phyloP scores from a whole-genome alignment of 1,284 basidiomycete genomes.

The Butyriboletus regius region DNA sequence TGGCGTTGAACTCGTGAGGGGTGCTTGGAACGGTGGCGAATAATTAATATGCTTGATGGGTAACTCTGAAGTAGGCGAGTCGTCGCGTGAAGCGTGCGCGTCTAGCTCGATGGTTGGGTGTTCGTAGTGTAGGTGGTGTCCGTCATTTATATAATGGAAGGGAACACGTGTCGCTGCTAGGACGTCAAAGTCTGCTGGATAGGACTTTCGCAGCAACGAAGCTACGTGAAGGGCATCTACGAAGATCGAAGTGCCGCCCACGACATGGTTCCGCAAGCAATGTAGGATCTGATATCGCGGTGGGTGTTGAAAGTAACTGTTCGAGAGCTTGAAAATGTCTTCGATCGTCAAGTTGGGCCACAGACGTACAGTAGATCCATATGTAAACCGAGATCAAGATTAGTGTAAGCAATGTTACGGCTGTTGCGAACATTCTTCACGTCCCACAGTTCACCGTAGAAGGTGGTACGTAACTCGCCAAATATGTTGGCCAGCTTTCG shows the following conservation, averaged over 20 bases:
- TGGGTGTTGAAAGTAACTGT: conserved; percentile 80
- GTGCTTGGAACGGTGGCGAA: conserved; percentile 91
- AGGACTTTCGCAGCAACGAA: conserved; percentile 43
- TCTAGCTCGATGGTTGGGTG: conserved; percentile 76
- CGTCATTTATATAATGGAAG: conserved; percentile 90
- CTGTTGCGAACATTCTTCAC: conserved; percentile 72
- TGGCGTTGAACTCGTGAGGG: conserved; percentile 48
- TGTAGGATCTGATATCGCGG: conserved; percentile 90
- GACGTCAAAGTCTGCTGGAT: conserved; percentile 52
- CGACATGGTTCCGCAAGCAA: conserved; percentile 75
- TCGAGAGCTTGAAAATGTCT: conserved; percentile 2
- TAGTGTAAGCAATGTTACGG: conserved; percentile 92
- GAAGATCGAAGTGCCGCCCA: conserved; percentile 82
- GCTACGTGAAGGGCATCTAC: conserved; percentile 77
- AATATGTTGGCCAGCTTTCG: conserved; percentile 58
- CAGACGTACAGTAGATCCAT: conserved; percentile 79
- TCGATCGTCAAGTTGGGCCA: background rate
- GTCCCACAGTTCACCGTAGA: conserved; percentile 89
- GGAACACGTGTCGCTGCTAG: conserved; percentile 62
- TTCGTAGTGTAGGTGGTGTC: conserved; percentile 72
- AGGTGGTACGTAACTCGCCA: conserved; percentile 76
- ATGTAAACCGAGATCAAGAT: conserved; percentile 81
- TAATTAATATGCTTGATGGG: conserved; percentile 73
- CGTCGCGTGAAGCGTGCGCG: conserved; percentile 12
- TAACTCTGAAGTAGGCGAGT: conserved; percentile 9